Evolutionary conservation across 495 filamentous ascomycete species (phyloP), one percentile per base, ranked within the genome.

Genomic region (Tuber borchii): DNA sequence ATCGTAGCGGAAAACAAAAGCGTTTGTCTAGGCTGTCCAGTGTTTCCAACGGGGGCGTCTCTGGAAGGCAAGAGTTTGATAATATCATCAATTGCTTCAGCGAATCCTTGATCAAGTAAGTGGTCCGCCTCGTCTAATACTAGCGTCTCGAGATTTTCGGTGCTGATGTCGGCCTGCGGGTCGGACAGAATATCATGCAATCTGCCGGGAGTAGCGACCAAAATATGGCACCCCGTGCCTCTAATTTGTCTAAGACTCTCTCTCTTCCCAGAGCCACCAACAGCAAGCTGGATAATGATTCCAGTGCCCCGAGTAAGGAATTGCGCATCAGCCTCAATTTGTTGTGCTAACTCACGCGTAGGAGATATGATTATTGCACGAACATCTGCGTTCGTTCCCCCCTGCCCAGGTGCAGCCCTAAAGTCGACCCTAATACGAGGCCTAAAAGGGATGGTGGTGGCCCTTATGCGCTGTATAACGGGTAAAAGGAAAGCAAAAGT

Each of bases 41-140:
- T 74, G 2, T 70, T 61, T 16, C 73, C 77, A 26, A 73, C 71
- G 10, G 61, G 34, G 69, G 88, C 83, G 0, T 80, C 72, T 16
- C 87, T 87, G 44, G 87, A 80, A 9, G 95, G 95, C 19, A 98
- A 88, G 16, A 86, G 76, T 0, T 84, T 73, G 77, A 91, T 85
- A 80, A 99, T 97, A 6, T 89, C 83, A 43, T 87, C 83, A 75
- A 99, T 91, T 34, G 93, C 93, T 2, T 87, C 86, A n/a, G 90
- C 86, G 84, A 99, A 99, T 0, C 96, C 96, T 76, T 92, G 87
- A 79, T 99, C 95, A 61, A 99, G 86, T 76, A 99, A 88, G 65
- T 95, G 89, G 84, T 99, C 95, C 1, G 95, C 96, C 85, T 99
- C 95, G 79, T 99, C 95, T 46, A 99, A 87, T 51, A 97, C 95